Percentiles rank a stretch among this genome's conserved stretches.
Evolutionary conservation across 208 protist species (phyloP).

Genomic region (Trypanosoma lewisi): DNA sequence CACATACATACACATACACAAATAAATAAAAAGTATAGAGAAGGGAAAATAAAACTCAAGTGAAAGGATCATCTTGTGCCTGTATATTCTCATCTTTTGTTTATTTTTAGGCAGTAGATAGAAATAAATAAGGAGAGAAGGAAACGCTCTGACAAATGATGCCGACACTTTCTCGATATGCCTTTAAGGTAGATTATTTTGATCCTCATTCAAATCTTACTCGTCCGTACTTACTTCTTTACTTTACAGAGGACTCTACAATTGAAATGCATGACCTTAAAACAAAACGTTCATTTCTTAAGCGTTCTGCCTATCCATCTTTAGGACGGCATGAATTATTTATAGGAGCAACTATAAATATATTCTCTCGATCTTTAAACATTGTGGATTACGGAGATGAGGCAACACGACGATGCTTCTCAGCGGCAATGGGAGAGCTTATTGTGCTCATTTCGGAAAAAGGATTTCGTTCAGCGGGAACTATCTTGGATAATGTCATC

Average conservation of each 20-base stretch:
- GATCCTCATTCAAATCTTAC: slow-evolving; percentile 87
- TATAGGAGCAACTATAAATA: slow-evolving; percentile 88
- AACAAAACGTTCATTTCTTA: slow-evolving; percentile 90
- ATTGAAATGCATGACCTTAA: slow-evolving; percentile 96
- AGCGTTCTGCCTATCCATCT: slow-evolving; percentile 85
- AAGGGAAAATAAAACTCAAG: background rate
- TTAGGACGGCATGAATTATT: slow-evolving; percentile 86
- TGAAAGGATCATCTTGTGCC: background rate
- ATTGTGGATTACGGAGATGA: slow-evolving; percentile 92
- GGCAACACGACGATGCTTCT: slow-evolving; percentile 68
- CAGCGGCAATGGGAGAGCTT: slow-evolving; percentile 50
- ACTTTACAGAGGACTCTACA: slow-evolving; percentile 84
- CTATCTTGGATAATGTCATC: slow-evolving; percentile 52
- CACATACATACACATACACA: too few species aligned
- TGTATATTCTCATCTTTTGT: background rate
- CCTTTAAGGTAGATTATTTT: slow-evolving; percentile 89
- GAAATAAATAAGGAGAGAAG: too few species aligned
- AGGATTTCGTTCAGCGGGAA: slow-evolving; percentile 39
- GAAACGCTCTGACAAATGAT: slow-evolving; percentile 25
- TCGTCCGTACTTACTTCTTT: slow-evolving; percentile 90
- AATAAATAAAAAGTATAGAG: background rate
- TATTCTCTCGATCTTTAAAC: slow-evolving; percentile 92
- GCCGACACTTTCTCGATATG: slow-evolving; percentile 51
- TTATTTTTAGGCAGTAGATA: background rate
- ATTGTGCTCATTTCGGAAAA: slow-evolving; percentile 60